A percentile compares a stretch with the other conserved stretches of the same genome.
Evolutionary conservation across 2,329 filamentous ascomycete genomes (phyloP).

Genomic region (Paecilomyces sp.): DNA sequence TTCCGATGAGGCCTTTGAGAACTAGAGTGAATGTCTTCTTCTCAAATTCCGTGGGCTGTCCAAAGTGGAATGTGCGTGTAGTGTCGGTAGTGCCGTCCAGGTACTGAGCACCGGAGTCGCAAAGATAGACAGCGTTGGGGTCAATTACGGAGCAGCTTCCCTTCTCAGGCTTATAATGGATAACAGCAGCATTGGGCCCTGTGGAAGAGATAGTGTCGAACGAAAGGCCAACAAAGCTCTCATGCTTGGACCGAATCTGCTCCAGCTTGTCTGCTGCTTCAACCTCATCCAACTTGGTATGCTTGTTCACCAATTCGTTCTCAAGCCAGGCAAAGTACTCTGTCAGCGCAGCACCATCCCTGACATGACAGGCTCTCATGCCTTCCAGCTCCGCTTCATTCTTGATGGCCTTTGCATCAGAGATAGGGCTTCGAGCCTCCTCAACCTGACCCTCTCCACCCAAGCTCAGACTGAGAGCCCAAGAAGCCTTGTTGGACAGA

Average conservation of each 20-base stretch:
- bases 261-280: constrained; percentile 88
- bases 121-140: constrained; percentile 80
- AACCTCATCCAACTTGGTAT: constrained; percentile 73
- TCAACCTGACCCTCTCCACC: constrained; percentile 82
- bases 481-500: constrained; percentile 83
- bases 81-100: constrained; percentile 93
- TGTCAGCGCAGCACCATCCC: constrained; percentile 83
- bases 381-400: constrained; percentile 83
- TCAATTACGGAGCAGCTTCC: constrained; percentile 79
- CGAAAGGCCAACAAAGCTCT: constrained; percentile 80
- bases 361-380: constrained; percentile 89
- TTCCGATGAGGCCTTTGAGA: constrained; percentile 83
- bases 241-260: constrained; percentile 48
- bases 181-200: constrained; percentile 84
- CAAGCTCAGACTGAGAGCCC: constrained; percentile 80
- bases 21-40: constrained; percentile 89
- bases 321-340: constrained; percentile 98
- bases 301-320: constrained; percentile 70
- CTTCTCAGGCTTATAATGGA: constrained; percentile 87
- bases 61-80: constrained; percentile 88
- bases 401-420: constrained; percentile 89
- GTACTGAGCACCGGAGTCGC: constrained; percentile 96
- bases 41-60: constrained; percentile 73
- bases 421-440: constrained; percentile 77
- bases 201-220: constrained; percentile 96